Conservation (phyloP, 805 yeast species). For the Ogataea thermomethanolica region DNA sequence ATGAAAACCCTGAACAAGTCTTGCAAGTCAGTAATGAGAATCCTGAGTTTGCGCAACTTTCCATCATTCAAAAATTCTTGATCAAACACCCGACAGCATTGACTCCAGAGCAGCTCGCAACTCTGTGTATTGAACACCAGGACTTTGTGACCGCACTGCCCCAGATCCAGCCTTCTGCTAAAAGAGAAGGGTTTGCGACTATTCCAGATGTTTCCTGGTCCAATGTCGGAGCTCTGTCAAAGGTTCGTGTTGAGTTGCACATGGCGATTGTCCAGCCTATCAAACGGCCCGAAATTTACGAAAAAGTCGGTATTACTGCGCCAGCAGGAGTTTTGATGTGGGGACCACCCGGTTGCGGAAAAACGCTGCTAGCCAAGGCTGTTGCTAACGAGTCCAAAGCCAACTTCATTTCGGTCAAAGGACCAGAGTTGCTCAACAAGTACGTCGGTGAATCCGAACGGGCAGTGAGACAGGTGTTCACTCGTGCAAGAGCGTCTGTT, state of each 20-base stretch:
- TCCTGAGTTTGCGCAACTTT: constrained; percentile 24
- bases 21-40: constrained; percentile 4
- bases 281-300: constrained; percentile 83
- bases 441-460: constrained; percentile 95
- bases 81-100: constrained; percentile 75
- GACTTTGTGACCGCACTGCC: constrained; percentile 88
- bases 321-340: constrained; percentile 96
- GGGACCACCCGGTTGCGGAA: constrained; percentile 99
- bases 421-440: constrained; percentile 93
- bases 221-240: constrained; percentile 83
- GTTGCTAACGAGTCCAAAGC: constrained; percentile 97
- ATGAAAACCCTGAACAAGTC: constrained; percentile 8
- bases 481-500: constrained; percentile 91
- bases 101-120: constrained; percentile 68
- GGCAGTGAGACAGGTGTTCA: constrained; percentile 87
- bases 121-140: constrained; percentile 68
- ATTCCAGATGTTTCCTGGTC: constrained; percentile 98
- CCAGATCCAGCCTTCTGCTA: constrained; percentile 93
- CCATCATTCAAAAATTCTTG: constrained; percentile 72
- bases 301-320: constrained; percentile 88
- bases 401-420: constrained; percentile 91
- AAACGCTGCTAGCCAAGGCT: constrained; percentile 92
- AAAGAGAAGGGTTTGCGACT: constrained; percentile 97
- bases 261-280: constrained; percentile 98
- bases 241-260: constrained; percentile 83